These are phyloP conservation scores for Xanthoparmelia taractica DNA, from an alignment of 495 filamentous ascomycete genomes.

Conservation along the genomic window DNA sequence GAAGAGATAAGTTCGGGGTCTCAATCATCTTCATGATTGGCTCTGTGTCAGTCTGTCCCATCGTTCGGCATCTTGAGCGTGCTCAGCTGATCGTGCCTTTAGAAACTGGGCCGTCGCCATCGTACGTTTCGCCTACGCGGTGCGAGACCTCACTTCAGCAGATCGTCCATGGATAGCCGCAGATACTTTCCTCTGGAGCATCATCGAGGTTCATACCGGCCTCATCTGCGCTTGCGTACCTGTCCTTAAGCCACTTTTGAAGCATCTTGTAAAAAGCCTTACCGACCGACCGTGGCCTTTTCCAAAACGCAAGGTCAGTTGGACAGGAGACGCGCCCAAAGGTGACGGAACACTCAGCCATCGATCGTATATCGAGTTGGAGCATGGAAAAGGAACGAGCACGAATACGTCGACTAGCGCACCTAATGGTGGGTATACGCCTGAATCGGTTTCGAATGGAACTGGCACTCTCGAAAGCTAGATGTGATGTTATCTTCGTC, in stretches of 20 bases:
- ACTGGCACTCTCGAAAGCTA: too few relatives aligned
- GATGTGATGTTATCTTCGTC: too few relatives aligned
- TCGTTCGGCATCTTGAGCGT: background rate
- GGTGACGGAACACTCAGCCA: background rate
- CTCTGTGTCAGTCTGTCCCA: slow-evolving; percentile 18
- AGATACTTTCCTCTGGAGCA: slow-evolving; percentile 9
- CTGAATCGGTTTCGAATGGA: too few relatives aligned
- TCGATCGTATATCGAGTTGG: background rate
- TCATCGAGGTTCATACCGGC: slow-evolving; percentile 9
- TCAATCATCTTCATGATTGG: slow-evolving; percentile 39
- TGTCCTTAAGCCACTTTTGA: slow-evolving; percentile 5
- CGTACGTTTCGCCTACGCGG: slow-evolving; percentile 1
- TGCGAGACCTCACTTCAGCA: background rate
- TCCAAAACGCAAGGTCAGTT: background rate
- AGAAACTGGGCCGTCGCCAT: slow-evolving; percentile 14
- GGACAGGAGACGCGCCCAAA: background rate
- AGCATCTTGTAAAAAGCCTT: background rate
- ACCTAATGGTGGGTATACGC: too few relatives aligned
- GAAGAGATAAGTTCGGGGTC: slow-evolving; percentile 36
- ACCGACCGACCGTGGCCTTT: background rate
- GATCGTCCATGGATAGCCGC: slow-evolving; percentile 7
- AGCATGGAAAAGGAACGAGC: background rate
- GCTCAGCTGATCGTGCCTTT: background rate
- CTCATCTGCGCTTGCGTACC: slow-evolving; percentile 12
- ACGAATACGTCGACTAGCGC: background rate